Base-by-base conservation (phyloP, 305 asterid species). In the Nicotiana rustica region DNA sequence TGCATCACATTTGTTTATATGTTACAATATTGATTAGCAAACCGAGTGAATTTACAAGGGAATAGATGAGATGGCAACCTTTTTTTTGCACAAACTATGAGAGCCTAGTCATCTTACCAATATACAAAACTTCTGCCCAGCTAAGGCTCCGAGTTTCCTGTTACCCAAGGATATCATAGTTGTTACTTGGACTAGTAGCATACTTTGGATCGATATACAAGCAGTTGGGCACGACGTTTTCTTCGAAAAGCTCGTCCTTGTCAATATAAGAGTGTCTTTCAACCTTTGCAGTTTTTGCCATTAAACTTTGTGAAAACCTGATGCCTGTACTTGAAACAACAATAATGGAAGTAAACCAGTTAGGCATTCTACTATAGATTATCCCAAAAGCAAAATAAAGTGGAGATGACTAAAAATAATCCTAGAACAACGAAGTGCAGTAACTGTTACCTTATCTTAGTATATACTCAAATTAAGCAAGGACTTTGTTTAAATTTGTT, bases 241-340 rank as follows among this genome's bases (percentile, higher is more conserved):
- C 47, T 52, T 52, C 41, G 29, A 75, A 47, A 15, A 52, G 25
- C 47, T 7, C 49, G 49, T 33, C 49, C 49, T 67, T 14, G 21
- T 67, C 73, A 31, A 15, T 7, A 35, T 33, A 67, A 21, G 47
- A 75, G 5, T 44, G 18, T 10, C 17, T 47, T 52, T 75, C 44
- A 75, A 29, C 9, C 66, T 62, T 47, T 61, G 65, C 82, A 36
- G 67, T 36, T 77, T 10, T 21, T 67, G 65, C 47, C 52, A 25
- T 55, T 60, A 49, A 60, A 35, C 61, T 81, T 61, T 52, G 82
- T 71, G 85, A 86, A 86, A 47, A 86, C 84, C 44, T 67, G 86
- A 79, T 86, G 83, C 56, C 87, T 86, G 87, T 71, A 79, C 49
- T 84, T 67, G 60, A 55, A 61, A 60, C 3, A 81, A 44, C 33